Conservation (phyloP, 2,329 filamentous ascomycete species). For the Beauveria caledonica region DNA sequence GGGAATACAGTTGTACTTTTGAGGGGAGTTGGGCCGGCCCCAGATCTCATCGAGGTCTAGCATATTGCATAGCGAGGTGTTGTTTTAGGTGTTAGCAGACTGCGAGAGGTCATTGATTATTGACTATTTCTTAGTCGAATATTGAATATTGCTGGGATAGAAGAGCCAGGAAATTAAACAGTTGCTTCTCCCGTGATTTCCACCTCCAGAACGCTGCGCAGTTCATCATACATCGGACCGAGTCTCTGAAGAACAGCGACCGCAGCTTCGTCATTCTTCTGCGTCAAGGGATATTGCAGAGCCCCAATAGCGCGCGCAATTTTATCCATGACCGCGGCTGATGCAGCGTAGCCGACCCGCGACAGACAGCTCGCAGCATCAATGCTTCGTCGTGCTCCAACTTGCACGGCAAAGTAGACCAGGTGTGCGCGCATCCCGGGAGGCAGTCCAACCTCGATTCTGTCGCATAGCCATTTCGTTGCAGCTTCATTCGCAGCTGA, state of each 20-base stretch:
- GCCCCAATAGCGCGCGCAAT: constrained; percentile 13
- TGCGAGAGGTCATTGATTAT: background rate
- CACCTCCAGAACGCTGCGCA: constrained; percentile 5
- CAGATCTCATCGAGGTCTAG: constrained; percentile 57
- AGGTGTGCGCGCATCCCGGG: constrained; percentile 6
- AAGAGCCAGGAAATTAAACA: background rate
- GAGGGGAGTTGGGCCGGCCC: constrained; percentile 73
- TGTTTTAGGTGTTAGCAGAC: background rate
- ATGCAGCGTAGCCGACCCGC: constrained; percentile 10
- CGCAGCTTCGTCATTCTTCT: constrained; percentile 6
- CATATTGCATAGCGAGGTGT: constrained; percentile 3
- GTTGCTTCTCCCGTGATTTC: background rate
- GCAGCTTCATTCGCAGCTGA: constrained; percentile 13
- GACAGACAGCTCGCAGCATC: constrained; percentile 14
- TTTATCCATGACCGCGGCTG: constrained; percentile 8
- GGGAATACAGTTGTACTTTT: constrained; percentile 88
- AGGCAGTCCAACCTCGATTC: constrained; percentile 9
- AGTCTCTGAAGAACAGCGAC: constrained; percentile 9
- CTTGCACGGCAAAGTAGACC: constrained; percentile 13
- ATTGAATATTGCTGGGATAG: background rate
- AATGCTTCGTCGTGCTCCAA: constrained; percentile 13
- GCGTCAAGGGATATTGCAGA: constrained; percentile 14
- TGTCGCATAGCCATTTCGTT: constrained; percentile 7
- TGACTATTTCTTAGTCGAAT: background rate
- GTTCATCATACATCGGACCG: constrained; percentile 13